phyloP scores from a whole-genome alignment of 306 rosid genomes.

The Ziziphus jujuba region DNA sequence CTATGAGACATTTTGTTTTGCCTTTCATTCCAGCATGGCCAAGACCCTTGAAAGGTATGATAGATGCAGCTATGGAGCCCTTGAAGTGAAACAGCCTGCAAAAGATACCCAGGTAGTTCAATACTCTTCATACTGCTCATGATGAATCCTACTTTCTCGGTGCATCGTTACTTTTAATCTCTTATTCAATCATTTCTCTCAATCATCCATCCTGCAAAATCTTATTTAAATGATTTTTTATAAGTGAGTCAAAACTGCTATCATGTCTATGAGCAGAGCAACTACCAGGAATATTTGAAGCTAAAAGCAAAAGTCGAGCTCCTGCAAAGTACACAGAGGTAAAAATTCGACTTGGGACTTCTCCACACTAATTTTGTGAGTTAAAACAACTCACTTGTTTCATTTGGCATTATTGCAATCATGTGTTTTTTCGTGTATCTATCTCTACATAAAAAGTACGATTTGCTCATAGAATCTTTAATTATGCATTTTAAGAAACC shows the following conservation, averaged over 20 bases:
- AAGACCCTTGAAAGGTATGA: conserved; percentile 67
- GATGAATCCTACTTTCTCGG: too few relatives aligned
- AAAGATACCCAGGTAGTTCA: conserved; percentile 58
- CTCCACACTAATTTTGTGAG: neutral
- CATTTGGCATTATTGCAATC: neutral
- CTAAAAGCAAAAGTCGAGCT: conserved; percentile 60
- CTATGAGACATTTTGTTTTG: neutral
- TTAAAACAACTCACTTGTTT: neutral
- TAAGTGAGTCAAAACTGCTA: neutral
- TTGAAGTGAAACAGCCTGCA: conserved; percentile 47
- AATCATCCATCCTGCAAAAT: too few relatives aligned
- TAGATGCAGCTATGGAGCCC: conserved; percentile 57
- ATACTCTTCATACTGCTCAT: too few relatives aligned
- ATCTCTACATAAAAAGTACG: too few relatives aligned
- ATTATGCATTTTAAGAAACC: conserved; percentile 32
- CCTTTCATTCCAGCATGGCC: conserved; percentile 49
- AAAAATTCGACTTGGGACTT: neutral
- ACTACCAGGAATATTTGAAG: conserved; percentile 67
- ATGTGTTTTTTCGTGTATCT: neutral
- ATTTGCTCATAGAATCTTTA: neutral
- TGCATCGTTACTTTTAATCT: too few relatives aligned
- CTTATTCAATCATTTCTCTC: too few relatives aligned
- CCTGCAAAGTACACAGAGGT: conserved; percentile 73
- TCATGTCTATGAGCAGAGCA: conserved; percentile 38
- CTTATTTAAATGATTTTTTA: neutral